Percentiles rank a stretch among this genome's conserved stretches.
Evolutionary conservation across 2,329 filamentous ascomycete genomes (phyloP).

Genomic region (Colletotrichum eleusines): DNA sequence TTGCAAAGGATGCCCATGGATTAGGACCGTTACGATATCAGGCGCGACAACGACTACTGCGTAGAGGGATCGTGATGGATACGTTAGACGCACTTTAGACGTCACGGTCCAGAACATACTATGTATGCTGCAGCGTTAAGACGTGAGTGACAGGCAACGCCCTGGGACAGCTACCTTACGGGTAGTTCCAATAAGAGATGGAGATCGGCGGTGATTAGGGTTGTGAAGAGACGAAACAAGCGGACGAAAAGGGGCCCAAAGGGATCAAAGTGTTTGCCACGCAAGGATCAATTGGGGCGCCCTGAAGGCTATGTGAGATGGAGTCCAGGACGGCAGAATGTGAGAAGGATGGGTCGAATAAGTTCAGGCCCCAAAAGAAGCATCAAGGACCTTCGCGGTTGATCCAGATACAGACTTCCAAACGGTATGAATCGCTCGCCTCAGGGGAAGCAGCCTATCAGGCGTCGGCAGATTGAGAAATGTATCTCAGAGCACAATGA

Average conservation of each 20-base stretch:
- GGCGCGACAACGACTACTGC: constrained; percentile 15
- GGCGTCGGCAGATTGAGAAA: neutral
- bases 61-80: constrained; percentile 29
- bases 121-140: constrained; percentile 34
- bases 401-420: constrained; percentile 10
- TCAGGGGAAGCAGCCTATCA: constrained; percentile 3
- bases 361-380: constrained; percentile 14
- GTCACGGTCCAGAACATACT: constrained; percentile 26
- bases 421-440: constrained; percentile 13
- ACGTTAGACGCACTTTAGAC: constrained; percentile 34
- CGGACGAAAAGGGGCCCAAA: constrained; percentile 23
- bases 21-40: constrained; percentile 17
- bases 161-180: neutral
- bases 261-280: constrained; percentile 26
- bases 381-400: constrained; percentile 19
- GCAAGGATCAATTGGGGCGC: constrained; percentile 6
- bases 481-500: neutral
- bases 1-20: constrained; percentile 3
- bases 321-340: neutral
- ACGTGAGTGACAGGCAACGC: constrained; percentile 17
- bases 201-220: constrained; percentile 5
- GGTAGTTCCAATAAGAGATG: constrained; percentile 20
- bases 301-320: neutral
- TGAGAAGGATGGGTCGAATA: neutral
- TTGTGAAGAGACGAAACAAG: constrained; percentile 13